Evolutionary conservation across 768 basidiomycete species (phyloP).

Genomic region (Dioszegia hungarica): DNA sequence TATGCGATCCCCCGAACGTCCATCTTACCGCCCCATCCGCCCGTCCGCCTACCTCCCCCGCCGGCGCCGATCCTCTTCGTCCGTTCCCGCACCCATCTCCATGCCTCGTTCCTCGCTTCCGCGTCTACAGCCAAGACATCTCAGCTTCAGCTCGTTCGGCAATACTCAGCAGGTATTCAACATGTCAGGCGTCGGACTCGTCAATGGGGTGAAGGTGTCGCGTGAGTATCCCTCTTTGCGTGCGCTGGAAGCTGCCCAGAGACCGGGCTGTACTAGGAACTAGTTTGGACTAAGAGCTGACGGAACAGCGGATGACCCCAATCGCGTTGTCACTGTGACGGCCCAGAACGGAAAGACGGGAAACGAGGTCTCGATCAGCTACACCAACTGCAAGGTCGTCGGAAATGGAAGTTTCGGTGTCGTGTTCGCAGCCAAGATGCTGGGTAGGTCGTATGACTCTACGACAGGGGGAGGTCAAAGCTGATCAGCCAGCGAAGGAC

Average conservation of each 20-base stretch:
- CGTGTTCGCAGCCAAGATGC: constrained; percentile 90
- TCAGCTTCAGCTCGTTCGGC: not conserved
- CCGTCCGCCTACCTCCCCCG: not conserved
- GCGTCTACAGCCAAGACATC: not conserved
- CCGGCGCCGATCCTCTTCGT: constrained; percentile 1
- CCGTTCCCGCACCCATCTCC: not conserved
- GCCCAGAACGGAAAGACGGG: constrained; percentile 93
- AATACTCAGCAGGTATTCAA: not conserved
- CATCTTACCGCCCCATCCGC: not conserved
- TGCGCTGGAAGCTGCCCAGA: not conserved
- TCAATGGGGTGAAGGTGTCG: constrained; percentile 47
- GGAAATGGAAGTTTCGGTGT: constrained; percentile 99
- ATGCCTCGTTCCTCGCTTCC: not conserved
- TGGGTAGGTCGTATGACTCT: constrained; percentile 45
- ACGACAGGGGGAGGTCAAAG: not conserved
- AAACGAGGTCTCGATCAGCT: constrained; percentile 77
- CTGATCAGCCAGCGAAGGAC: constrained; percentile 20
- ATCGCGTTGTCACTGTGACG: constrained; percentile 88
- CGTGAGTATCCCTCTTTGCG: constrained; percentile 42
- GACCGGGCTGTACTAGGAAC: not conserved
- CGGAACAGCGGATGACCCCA: constrained; percentile 71
- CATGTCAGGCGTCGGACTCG: constrained; percentile 42
- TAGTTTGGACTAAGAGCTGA: constrained; percentile 11
- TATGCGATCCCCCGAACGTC: not conserved
- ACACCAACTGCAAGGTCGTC: constrained; percentile 96